phyloP scores from a whole-genome alignment of 345 rosid genomes.

The Ceriops decandra region DNA sequence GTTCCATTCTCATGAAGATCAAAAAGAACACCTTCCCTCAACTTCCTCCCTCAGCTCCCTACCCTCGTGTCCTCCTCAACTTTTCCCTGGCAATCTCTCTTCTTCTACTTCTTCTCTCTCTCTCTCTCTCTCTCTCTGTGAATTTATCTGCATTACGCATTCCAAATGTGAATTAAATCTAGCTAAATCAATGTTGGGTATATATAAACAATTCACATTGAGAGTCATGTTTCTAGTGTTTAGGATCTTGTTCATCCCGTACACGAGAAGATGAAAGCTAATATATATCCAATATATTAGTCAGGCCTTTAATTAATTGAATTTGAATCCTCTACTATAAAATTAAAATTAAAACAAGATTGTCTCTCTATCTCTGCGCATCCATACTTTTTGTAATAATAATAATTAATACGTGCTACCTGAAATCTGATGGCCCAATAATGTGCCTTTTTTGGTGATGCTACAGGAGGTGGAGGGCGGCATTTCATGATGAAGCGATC shows the following conservation, averaged over 20 bases:
- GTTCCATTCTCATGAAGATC: constrained; percentile 62
- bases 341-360: too few relatives aligned
- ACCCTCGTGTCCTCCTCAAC: constrained; percentile 65
- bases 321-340: too few relatives aligned
- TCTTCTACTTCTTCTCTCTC: background rate
- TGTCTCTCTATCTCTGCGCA: too few relatives aligned
- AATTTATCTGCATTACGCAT: background rate
- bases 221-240: too few relatives aligned
- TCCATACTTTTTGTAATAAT: too few relatives aligned
- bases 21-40: constrained; percentile 48
- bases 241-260: too few relatives aligned
- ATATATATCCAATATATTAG: too few relatives aligned
- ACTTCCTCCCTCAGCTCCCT: constrained; percentile 51
- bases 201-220: too few relatives aligned
- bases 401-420: too few relatives aligned
- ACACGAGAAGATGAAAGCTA: too few relatives aligned
- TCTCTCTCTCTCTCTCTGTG: constrained; percentile 1
- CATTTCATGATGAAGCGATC: constrained; percentile 77
- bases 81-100: constrained; percentile 52
- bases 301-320: too few relatives aligned
- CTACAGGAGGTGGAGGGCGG: constrained; percentile 34
- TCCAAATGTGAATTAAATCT: background rate
- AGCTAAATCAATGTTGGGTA: background rate
- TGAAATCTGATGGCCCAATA: too few relatives aligned
- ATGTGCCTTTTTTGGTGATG: constrained; percentile 1